Conservation (phyloP, 768 basidiomycete genomes). For the Rhodotorula sphaerocarpa region DNA sequence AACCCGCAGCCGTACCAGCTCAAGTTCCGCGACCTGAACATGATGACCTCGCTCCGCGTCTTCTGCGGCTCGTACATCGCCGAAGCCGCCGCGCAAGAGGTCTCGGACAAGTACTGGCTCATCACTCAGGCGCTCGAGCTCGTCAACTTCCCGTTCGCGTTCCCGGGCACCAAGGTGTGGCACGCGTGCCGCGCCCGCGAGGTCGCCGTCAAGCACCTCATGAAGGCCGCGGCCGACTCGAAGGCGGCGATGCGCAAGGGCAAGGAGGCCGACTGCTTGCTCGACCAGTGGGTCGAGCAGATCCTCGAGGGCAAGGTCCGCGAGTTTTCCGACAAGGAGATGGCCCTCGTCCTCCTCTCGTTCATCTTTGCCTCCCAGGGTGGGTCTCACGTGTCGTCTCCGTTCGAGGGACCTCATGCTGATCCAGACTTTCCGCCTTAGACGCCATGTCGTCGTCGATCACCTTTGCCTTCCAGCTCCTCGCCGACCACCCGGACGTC, state of each 20-base stretch:
- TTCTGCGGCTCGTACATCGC: conserved; percentile 90
- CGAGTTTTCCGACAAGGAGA: conserved; percentile 87
- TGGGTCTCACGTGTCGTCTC: conserved; percentile 3
- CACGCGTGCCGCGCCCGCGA: conserved; percentile 87
- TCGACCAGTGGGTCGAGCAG: conserved; percentile 82
- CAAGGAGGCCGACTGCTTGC: conserved; percentile 69
- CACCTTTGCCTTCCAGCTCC: conserved; percentile 92
- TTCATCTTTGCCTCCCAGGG: conserved; percentile 95
- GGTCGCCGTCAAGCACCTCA: conserved; percentile 62
- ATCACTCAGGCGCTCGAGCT: conserved; percentile 93
- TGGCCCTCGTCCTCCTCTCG: conserved; percentile 92
- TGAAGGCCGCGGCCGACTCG: conserved; percentile 65
- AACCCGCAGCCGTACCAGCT: conserved; percentile 60
- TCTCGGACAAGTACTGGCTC: conserved; percentile 88
- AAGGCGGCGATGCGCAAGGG: conserved; percentile 76
- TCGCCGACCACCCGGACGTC: conserved; percentile 83
- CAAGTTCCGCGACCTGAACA: conserved; percentile 85
- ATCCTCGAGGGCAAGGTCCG: conserved; percentile 54
- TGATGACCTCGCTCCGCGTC: conserved; percentile 91
- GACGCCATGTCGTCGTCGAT: conserved; percentile 97
- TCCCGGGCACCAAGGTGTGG: conserved; percentile 94
- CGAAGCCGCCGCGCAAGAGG: conserved; percentile 65
- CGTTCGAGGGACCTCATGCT: too few relatives aligned
- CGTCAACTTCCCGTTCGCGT: conserved; percentile 92
- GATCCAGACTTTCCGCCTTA: conserved; percentile 54